Evolutionary conservation across 371 early-diverging fungal genomes (phyloP), one percentile per base, ranked within the genome.

Genomic region (Rhizopus microsporus): DNA sequence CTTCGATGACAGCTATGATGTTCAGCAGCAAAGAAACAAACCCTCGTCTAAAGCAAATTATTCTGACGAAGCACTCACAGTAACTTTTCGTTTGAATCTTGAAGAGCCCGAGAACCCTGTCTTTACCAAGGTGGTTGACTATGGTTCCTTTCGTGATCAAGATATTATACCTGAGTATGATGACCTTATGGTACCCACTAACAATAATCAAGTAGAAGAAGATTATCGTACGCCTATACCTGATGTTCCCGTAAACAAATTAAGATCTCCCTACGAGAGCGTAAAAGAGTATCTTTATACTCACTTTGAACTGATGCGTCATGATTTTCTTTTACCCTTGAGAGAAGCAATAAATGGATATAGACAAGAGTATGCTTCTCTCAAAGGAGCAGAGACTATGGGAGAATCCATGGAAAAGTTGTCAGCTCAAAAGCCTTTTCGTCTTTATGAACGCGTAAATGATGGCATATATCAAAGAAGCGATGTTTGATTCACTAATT

Each of bases 261-360:
- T 67, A 12, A 69, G 77, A 55, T 57, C 64, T 9, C 62, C 82
- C 1, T 82, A 83, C 40, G 81, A 83, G 5, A 76, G 72, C 12
- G 65, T 69, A 0, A 82, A 86, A 1, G 70, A 85, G 45, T 84
- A 87, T 53, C 53, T 88, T 1, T 78, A 83, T 56, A 85, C 88
- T 0, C 88, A 88, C 43, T 88, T 82, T 55, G 77, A 74, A 37
- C 63, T 90, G 44, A 71, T 90, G 65, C 74, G 88, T 0, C 85
- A 85, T 15, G 90, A 88, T 54, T 74, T 78, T 23, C 57, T 82
- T 23, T 73, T 85, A 0, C 85, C 86, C 9, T 61, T 86, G 13
- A 72, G 81, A 43, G 69, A 72, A 15, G 83, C 85, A 4, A 77
- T 86, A 35, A 60, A 66, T 16, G 51, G 61, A 0, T 84, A 80